Base-by-base conservation (phyloP, 305 asterid genomes). In the Fraxinus platypoda region DNA sequence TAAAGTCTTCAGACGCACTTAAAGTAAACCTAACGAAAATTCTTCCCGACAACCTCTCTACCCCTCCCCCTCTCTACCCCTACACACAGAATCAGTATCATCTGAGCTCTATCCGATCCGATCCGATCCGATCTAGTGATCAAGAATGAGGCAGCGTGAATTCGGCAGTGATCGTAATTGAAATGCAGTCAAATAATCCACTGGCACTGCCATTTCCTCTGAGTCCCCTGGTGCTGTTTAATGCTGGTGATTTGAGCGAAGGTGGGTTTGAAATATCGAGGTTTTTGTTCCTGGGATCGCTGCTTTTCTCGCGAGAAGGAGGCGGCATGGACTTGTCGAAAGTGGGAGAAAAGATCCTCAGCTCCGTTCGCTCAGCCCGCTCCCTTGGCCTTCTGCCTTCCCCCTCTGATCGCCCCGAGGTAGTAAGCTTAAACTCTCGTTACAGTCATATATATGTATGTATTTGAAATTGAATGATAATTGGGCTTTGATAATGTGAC, bases 341-440 rank as follows among this genome's bases (percentile, higher is more conserved):
- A 87, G 98, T 97, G 83, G 99, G 98, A 75, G 98, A 94, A 91
- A 97, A 94, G 95, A 86, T 97, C 82, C 85, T 97, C 87, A 97
- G 98, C 90, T 97, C 99, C 75, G 98, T 95, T 83, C 99, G 99
- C 84, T 95, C 98, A 7, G 99, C 99, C 4, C 95, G 98, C 87
- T 93, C 98, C 71, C 95, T 97, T 75, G 98, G 98, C 72, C 97
- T 97, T 70, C 90, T 94, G 64, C 97, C 98, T 81, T 57, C 92
- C 43, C 73, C 90, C 71, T 84, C 94, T 38, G 94, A 91, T 90
- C 99, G 98, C 81, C 99, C 98, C 0, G 94, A 95, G 97, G 99
- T 97, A 83, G 23, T 72, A 72, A 33, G 43, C 76, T 72, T 17
- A 33, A 6, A 71, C 41, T 72, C n/a, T 11, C 43, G 25, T 17